Base-by-base conservation (phyloP, 257 asterid species). In the Osmanthus fragrans region DNA sequence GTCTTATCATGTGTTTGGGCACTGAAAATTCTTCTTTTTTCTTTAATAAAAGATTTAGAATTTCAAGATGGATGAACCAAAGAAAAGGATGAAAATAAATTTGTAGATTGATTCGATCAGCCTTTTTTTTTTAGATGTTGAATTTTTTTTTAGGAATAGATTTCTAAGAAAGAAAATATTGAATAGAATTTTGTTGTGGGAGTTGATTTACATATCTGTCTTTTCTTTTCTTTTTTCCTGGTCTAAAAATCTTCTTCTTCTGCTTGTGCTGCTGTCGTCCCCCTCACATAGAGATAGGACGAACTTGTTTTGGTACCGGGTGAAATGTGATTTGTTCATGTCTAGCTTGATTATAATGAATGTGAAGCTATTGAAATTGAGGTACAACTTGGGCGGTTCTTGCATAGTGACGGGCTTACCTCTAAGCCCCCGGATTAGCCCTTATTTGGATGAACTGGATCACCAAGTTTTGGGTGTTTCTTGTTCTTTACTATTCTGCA, bases 51-150 rank as follows among this genome's bases (percentile, higher is more conserved):
- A 54, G 70, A 63, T 76, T 84, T 72, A 32, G 63, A 25, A 37
- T 77, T 83, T 84, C 78, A 49, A 76, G 82, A 71, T 79, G 65
- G 72, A 49, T 79, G 56, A 67, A 64, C 72, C 64, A 7, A 29
- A 71, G 64, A 71, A 60, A 60, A 60, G 49, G 72, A 37, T 47
- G 10, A 30, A 30, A 74, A 49, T 72, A 70, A 25, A 40, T 67
- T 47, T 37, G 68, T 42, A 70, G 27, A 25, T 1, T 25, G 27
- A 25, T 25, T 25, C 27, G 27, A 81, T 83, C 80, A 65, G 71
- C 79, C 66, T 72, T 32, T 25, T 63, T 25, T 63, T 18, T 16
- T 32, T 23, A 32, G 66, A 71, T 29, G 36, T 39, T 10, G 13
- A 25, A 60, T 23, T 60, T 25, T 21, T 23, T 60, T 25, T 21